Conservation (phyloP, 2,329 filamentous ascomycete species). For the Penicillium occitanis region DNA sequence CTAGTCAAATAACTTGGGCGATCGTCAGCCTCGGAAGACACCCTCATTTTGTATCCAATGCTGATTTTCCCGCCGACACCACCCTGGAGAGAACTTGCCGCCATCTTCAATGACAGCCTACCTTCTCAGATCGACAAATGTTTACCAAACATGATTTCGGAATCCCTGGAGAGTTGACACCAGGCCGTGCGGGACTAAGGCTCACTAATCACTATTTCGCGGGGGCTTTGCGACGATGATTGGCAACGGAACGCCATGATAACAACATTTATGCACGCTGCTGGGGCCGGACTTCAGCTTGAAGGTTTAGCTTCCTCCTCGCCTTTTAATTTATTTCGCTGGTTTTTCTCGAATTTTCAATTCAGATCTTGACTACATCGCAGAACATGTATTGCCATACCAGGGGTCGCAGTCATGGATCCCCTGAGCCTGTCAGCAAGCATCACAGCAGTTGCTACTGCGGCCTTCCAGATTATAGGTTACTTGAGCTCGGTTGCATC, state of each 20-base stretch:
- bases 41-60: not conserved
- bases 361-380: not conserved
- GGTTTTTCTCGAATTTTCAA: not conserved
- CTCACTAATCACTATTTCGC: not conserved
- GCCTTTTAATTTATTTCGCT: not conserved
- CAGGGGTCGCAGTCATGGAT: constrained; percentile 4
- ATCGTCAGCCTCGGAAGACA: not conserved
- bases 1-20: not conserved
- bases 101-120: not conserved
- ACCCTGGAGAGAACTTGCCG: not conserved
- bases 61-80: not conserved
- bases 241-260: constrained; percentile 5
- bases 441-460: constrained; percentile 1
- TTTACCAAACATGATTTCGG: not conserved
- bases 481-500: constrained; percentile 6
- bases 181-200: not conserved
- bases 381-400: not conserved
- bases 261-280: not conserved
- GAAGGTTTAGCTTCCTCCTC: not conserved
- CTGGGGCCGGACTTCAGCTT: constrained; percentile 6
- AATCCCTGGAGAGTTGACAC: not conserved
- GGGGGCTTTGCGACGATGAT: constrained; percentile 2
- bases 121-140: not conserved
- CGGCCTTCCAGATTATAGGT: constrained; percentile 7
- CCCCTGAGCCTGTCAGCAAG: constrained; percentile 8